Evolutionary conservation across 2,329 filamentous ascomycete species (phyloP), one percentile per base, ranked within the genome.

Genomic region (Arthrocladium fulminans): DNA sequence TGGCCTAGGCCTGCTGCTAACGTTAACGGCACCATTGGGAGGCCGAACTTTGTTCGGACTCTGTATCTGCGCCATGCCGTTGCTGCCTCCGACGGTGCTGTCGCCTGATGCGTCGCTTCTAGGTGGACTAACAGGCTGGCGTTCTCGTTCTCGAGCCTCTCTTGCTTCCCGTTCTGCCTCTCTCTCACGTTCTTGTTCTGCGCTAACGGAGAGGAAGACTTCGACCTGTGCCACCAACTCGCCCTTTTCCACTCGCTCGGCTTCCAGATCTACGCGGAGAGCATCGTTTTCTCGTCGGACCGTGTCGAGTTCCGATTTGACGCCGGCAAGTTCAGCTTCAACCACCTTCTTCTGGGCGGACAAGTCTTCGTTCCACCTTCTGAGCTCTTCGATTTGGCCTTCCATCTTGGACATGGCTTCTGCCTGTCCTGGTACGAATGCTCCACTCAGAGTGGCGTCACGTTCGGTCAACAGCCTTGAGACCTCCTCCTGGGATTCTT

Each of bases 311-410:
- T 92, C 83, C 4, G 84, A 80, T 58, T 83, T 79, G 9, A 94
- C 74, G 45, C 86, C 84, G 54, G 84, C 79, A 23, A 89, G 76
- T 58, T 86, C 81, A 17, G 86, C 86, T 47, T 83, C 80, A 32
- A 88, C 72, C 61, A 84, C 79, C 59, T 77, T 80, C 58, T 84
- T 76, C 13, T 81, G 79, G 2, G 80, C 77, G 56, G 84, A 80
- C 47, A 80, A 75, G 37, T 79, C 77, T 47, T 86, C 83, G 30
- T 78, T 65, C 48, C 70, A 68, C 10, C 63, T 64, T 3, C 58
- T 53, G 9, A 68, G 54, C 30, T 57, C 54, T 48, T 60, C 50
- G 51, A 67, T 65, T 49, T 71, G 73, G 23, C 68, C 57, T 48
- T 75, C 71, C 29, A 71, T 69, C 9, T 62, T 64, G n/a, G 62